These are phyloP conservation scores for Gaeumannomyces tritici DNA, from an alignment of 2,329 filamentous ascomycete genomes.

Conservation along the genomic window DNA sequence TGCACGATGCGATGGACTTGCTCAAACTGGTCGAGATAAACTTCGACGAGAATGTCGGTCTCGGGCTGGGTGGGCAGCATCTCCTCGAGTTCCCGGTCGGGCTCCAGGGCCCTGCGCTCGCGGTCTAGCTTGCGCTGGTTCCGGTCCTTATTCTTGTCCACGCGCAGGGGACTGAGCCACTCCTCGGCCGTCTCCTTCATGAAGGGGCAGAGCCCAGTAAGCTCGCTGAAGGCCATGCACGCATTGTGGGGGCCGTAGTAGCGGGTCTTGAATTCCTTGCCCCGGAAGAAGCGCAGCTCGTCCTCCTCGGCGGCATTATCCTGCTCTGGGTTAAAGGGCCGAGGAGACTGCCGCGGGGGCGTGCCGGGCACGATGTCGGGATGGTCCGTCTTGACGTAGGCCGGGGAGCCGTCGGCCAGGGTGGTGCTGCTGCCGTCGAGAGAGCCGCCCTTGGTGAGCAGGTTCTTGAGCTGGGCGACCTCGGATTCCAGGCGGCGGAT, in stretches of 20 bases:
- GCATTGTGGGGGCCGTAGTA: conserved; percentile 53
- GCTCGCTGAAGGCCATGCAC: conserved; percentile 49
- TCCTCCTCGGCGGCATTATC: conserved; percentile 31
- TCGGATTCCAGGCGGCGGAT: conserved; percentile 51
- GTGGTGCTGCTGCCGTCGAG: conserved; percentile 15
- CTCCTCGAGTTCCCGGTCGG: conserved; percentile 39
- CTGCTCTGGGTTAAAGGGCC: conserved; percentile 20
- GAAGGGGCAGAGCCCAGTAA: conserved; percentile 47
- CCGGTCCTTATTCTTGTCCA: conserved; percentile 44
- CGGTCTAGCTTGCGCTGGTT: conserved; percentile 42
- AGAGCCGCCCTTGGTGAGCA: conserved; percentile 21
- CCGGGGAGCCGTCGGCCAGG: conserved; percentile 13
- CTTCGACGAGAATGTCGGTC: conserved; percentile 20
- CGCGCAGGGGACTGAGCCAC: conserved; percentile 48
- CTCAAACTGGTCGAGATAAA: conserved; percentile 27
- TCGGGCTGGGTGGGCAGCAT: conserved; percentile 26
- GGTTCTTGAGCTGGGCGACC: conserved; percentile 44
- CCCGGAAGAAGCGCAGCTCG: conserved; percentile 47
- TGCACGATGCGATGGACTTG: conserved; percentile 41
- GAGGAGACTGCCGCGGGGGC: conserved; percentile 10
- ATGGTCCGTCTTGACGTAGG: conserved; percentile 9
- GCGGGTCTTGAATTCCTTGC: conserved; percentile 49
- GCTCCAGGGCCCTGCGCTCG: conserved; percentile 35
- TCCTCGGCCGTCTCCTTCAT: conserved; percentile 55
- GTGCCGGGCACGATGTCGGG: conserved; percentile 16